A percentile compares a stretch with the other conserved stretches of the same genome.
These are phyloP conservation scores for Carallia pectinifolia DNA, from an alignment of 345 rosid species.

Conservation along the genomic window DNA sequence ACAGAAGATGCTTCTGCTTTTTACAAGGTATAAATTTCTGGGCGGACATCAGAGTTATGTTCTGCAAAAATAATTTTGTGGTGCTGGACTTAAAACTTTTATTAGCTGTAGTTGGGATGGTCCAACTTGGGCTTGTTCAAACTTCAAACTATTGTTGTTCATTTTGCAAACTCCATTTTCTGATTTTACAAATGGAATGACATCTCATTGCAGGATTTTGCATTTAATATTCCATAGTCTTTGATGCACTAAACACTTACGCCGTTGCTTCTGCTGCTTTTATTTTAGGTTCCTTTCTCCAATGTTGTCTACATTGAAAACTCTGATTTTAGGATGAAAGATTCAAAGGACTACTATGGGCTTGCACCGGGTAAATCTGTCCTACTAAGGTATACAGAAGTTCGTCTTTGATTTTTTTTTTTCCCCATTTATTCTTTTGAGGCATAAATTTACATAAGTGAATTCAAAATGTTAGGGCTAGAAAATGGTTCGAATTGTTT, in stretches of 20 bases:
- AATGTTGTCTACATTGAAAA: slow-evolving; percentile 77
- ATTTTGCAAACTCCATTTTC: no score
- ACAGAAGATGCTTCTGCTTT: slow-evolving; percentile 65
- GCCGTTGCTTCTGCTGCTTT: not conserved
- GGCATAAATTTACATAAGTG: not conserved
- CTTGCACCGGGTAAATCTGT: slow-evolving; percentile 95
- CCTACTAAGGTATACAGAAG: slow-evolving; percentile 57
- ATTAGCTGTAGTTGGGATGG: not conserved
- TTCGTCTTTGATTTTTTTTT: not conserved
- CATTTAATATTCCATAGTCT: not conserved
- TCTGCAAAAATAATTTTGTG: not conserved
- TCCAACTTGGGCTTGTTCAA: not conserved
- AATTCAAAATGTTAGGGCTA: not conserved
- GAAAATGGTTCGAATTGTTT: no score
- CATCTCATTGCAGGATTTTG: not conserved
- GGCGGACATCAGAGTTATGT: not conserved
- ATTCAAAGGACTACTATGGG: slow-evolving; percentile 93
- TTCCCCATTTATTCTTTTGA: not conserved
- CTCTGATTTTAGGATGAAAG: slow-evolving; percentile 88
- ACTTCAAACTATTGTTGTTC: not conserved
- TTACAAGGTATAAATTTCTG: slow-evolving; percentile 56
- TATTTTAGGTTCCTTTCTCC: slow-evolving; percentile 68
- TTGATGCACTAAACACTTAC: not conserved
- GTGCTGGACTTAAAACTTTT: no score
- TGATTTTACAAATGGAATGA: no score